phyloP scores from a whole-genome alignment of 148 eudicot species.

The Gaultheria prostrata region DNA sequence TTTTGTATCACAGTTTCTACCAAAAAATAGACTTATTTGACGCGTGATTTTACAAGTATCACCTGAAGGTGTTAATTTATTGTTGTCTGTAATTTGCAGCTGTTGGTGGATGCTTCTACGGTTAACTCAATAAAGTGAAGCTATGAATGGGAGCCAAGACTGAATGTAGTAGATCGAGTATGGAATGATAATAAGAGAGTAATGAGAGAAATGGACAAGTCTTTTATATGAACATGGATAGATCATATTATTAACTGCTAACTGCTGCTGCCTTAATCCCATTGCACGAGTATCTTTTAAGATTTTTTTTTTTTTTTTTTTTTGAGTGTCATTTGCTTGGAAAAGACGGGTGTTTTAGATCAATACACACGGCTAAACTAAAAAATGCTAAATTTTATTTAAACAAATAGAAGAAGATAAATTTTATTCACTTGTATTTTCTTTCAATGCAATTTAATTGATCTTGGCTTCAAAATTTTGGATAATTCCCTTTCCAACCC shows the following conservation, averaged over 20 bases:
- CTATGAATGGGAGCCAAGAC: background rate
- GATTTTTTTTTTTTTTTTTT: background rate
- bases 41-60: too few relatives aligned
- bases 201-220: background rate
- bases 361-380: background rate
- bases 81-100: slow-evolving; percentile 8
- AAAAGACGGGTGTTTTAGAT: background rate
- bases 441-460: too few relatives aligned
- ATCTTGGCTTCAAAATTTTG: too few relatives aligned
- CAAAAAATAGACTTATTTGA: background rate
- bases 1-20: background rate
- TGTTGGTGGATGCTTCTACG: background rate
- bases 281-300: background rate
- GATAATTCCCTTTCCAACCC: too few relatives aligned
- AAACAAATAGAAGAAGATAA: too few relatives aligned
- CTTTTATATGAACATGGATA: background rate
- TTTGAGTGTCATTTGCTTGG: background rate
- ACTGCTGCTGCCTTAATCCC: background rate
- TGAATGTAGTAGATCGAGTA: too few relatives aligned
- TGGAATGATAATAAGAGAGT: background rate
- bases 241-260: too few relatives aligned
- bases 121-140: background rate
- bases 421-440: too few relatives aligned
- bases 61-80: background rate
- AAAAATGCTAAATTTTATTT: too few relatives aligned